A percentile compares a stretch with the other conserved stretches of the same genome.
These are phyloP conservation scores for Butyriboletus loyo DNA, from an alignment of 768 basidiomycete species.

Conservation along the genomic window DNA sequence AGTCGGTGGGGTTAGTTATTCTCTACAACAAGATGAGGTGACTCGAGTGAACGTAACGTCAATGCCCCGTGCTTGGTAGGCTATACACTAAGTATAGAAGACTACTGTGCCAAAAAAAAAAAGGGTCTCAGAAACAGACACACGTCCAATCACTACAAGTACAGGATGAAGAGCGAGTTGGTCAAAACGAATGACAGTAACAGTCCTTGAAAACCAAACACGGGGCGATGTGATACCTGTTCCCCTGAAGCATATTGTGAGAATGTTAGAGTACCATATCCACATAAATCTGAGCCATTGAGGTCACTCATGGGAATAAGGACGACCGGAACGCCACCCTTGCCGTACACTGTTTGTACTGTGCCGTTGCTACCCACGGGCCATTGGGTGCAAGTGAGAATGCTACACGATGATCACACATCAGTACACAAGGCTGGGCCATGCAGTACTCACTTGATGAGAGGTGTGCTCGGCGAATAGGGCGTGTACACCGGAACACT, in stretches of 20 bases:
- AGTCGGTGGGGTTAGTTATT: constrained; percentile 13
- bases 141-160: not conserved
- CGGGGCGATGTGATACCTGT: not conserved
- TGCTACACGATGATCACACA: constrained; percentile 32
- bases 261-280: constrained; percentile 3
- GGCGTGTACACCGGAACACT: constrained; percentile 59
- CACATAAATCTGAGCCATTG: constrained; percentile 39
- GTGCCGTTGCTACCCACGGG: constrained; percentile 64
- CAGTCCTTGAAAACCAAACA: not conserved
- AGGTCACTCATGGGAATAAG: constrained; percentile 43
- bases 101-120: not conserved
- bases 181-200: constrained; percentile 8
- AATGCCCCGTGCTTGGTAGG: not conserved
- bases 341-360: constrained; percentile 58
- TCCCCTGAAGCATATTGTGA: constrained; percentile 6
- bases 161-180: constrained; percentile 1
- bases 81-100: not conserved
- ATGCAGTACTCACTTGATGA: constrained; percentile 49
- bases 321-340: constrained; percentile 59
- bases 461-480: constrained; percentile 44
- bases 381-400: constrained; percentile 65
- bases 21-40: not conserved
- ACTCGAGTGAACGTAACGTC: not conserved
- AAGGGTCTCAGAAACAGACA: not conserved
- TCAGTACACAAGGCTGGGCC: not conserved